A percentile compares a stretch with the other conserved stretches of the same genome.
Conservation (phyloP, 169 alveolate species). For the Cryptosporidium ryanae region DNA sequence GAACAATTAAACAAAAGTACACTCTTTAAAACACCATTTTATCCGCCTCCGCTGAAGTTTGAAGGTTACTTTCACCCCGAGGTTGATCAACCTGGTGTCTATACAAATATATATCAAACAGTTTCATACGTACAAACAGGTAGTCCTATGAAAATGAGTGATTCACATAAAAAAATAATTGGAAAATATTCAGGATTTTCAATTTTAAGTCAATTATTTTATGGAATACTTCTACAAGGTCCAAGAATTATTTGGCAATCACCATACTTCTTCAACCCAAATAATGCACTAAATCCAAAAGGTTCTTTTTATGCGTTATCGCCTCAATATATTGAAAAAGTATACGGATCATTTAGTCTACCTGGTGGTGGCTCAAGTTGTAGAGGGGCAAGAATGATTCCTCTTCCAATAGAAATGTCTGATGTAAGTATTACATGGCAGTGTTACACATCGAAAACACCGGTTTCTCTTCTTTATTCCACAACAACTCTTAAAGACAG, state of each 20-base stretch:
- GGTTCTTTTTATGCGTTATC: constrained; percentile 74
- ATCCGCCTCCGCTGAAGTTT: constrained; percentile 62
- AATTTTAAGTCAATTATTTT: constrained; percentile 29
- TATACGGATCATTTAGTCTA: constrained; percentile 47
- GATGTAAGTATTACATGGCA: constrained; percentile 55
- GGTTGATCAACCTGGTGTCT: constrained; percentile 50
- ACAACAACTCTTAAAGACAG: constrained; percentile 62
- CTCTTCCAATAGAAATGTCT: constrained; percentile 59
- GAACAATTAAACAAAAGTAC: constrained; percentile 38
- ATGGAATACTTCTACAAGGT: constrained; percentile 67
- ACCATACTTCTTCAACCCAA: constrained; percentile 33
- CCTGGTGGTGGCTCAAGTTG: constrained; percentile 72
- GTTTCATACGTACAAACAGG: constrained; percentile 36
- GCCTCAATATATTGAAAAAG: constrained; percentile 48
- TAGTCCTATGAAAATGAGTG: neutral
- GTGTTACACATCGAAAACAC: constrained; percentile 57
- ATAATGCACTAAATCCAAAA: constrained; percentile 26
- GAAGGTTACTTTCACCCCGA: constrained; percentile 58
- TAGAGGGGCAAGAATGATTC: constrained; percentile 71
- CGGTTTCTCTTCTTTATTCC: constrained; percentile 50
- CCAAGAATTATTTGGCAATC: constrained; percentile 65
- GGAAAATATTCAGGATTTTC: constrained; percentile 65
- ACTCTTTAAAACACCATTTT: constrained; percentile 30
- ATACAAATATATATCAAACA: constrained; percentile 22
- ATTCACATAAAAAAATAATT: constrained; percentile 35